Percentiles rank a stretch among this genome's conserved stretches.
Conservation (phyloP, 1,139 yeast genomes). For the Saccharomyces hybrid region DNA sequence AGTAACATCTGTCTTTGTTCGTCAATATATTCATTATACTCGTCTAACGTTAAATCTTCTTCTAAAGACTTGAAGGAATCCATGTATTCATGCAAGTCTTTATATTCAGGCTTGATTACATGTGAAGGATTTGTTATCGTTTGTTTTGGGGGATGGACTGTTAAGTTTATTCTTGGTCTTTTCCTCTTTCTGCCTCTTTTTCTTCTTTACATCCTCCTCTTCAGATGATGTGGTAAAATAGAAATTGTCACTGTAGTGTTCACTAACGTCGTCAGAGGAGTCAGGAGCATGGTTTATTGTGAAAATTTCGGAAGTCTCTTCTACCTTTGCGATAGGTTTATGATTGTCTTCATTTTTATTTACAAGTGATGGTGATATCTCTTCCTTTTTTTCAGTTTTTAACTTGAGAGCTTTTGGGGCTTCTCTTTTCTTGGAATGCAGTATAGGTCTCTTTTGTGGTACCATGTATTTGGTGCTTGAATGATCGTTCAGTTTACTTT, state of each 20-base stretch:
- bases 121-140: constrained; percentile 75
- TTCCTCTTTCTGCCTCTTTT: constrained; percentile 19
- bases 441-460: neutral
- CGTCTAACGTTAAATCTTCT: constrained; percentile 45
- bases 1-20: constrained; percentile 39
- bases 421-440: neutral
- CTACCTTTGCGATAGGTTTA: neutral
- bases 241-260: constrained; percentile 17
- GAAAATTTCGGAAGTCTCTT: neutral
- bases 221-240: constrained; percentile 30
- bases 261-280: neutral
- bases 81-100: constrained; percentile 39
- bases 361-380: neutral
- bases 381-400: neutral
- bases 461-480: neutral
- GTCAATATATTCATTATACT: constrained; percentile 42
- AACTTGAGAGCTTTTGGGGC: neutral
- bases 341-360: neutral
- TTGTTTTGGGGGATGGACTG: constrained; percentile 48
- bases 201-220: constrained; percentile 19
- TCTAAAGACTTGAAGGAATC: constrained; percentile 48
- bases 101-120: constrained; percentile 38
- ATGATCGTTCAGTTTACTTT: constrained; percentile 3
- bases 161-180: constrained; percentile 29
- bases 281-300: neutral